Evolutionary conservation across 257 asterid species (phyloP).

Genomic region (Oldenlandia corymbosa): DNA sequence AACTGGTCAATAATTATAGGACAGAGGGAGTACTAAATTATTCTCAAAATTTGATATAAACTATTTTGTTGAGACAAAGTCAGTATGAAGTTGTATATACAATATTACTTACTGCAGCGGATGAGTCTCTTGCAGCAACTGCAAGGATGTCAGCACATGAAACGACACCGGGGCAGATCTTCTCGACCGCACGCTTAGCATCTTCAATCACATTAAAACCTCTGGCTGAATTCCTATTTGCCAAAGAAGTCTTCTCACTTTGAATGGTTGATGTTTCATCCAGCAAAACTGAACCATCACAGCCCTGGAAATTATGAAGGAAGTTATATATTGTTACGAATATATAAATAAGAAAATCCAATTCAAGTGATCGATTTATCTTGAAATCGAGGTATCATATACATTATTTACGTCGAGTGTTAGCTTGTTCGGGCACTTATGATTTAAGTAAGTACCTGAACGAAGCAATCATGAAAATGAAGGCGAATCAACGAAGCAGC

Average conservation of each 20-base stretch:
- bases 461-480: constrained; percentile 43
- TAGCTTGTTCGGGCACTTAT: too few species aligned
- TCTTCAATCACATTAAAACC: not conserved
- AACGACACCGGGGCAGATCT: constrained; percentile 5
- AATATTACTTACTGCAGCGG: not conserved
- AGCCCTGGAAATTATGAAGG: not conserved
- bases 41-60: too few species aligned
- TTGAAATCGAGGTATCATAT: too few species aligned
- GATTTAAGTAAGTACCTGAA: too few species aligned
- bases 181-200: not conserved
- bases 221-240: not conserved
- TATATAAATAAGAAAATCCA: too few species aligned
- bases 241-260: not conserved
- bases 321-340: too few species aligned
- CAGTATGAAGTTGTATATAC: too few species aligned
- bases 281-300: not conserved
- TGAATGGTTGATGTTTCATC: not conserved
- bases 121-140: not conserved
- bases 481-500: constrained; percentile 43
- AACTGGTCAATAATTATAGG: too few species aligned
- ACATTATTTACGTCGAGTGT: too few species aligned
- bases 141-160: constrained; percentile 1
- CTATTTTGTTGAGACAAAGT: too few species aligned
- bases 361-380: too few species aligned
- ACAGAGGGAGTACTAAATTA: too few species aligned